Conservation (phyloP, 805 yeast species). For the Pichia scutulata region DNA sequence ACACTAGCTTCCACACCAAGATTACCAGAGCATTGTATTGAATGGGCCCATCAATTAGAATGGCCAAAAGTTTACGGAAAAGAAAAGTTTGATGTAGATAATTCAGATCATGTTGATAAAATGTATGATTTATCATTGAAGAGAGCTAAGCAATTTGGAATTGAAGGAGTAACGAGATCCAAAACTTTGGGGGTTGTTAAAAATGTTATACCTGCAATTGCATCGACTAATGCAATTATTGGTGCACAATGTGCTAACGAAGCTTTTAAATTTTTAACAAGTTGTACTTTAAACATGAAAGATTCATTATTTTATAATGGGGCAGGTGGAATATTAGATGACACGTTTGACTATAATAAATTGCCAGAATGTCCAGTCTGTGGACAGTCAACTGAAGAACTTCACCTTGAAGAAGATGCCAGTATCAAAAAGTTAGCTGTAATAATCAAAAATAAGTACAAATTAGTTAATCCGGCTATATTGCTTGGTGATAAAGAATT, state of each 20-base stretch:
- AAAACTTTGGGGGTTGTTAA: constrained; percentile 84
- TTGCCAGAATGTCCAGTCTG: constrained; percentile 70
- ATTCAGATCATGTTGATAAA: constrained; percentile 56
- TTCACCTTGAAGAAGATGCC: constrained; percentile 5
- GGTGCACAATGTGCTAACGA: constrained; percentile 89
- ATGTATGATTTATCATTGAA: constrained; percentile 44
- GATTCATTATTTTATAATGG: constrained; percentile 89
- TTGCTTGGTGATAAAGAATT: constrained; percentile 19
- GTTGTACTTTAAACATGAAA: constrained; percentile 54
- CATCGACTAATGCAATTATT: constrained; percentile 86
- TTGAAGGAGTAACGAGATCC: constrained; percentile 65
- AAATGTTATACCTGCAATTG: constrained; percentile 88
- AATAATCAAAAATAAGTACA: constrained; percentile 9
- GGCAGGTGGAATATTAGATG: constrained; percentile 66
- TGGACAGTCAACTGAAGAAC: constrained; percentile 33
- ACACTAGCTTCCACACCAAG: constrained; percentile 94
- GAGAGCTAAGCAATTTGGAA: constrained; percentile 60
- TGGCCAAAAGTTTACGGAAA: constrained; percentile 54
- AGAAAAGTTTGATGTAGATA: constrained; percentile 57
- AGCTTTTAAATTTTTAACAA: constrained; percentile 70
- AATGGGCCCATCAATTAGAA: constrained; percentile 73
- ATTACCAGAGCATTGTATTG: constrained; percentile 88
- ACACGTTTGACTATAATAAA: constrained; percentile 57
- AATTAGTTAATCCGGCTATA: constrained; percentile 16
- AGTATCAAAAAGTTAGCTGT: constrained; percentile 15